Base-by-base conservation (phyloP, 2,329 filamentous ascomycete species). In the Trichoderma semiorbis region DNA sequence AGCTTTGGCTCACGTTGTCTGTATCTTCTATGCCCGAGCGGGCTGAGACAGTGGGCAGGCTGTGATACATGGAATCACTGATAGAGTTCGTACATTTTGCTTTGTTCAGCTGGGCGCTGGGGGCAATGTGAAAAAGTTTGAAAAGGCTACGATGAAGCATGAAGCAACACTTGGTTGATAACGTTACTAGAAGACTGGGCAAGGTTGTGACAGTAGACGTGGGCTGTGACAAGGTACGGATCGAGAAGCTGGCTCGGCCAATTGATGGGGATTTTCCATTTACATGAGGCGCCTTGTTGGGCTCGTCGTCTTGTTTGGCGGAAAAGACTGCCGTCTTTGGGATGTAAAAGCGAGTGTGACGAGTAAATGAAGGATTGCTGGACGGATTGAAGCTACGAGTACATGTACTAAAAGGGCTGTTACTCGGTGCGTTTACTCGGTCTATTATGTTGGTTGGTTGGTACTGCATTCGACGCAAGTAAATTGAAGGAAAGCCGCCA, bases 161-260 rank as follows among this genome's bases (percentile, higher is more conserved):
- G 34, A 43, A 5, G 36, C 26, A 30, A 16, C 7, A 21, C 8
- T 62, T 34, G 30, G 8, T 7, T 11, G 28, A 26, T 16, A 14
- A 26, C 16, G 24, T 18, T 10, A 32, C 18, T 2, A 34, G 30
- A 21, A 28, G 64, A 43, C 24, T 14, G 36, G 50, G 28, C 66
- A 50, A 50, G 66, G 66, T 61, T 50, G n/a, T 11, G 18, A 26
- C 14, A 14, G 2, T 34, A 28, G 57, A 34, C 18, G 18, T n/a
- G 36, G 65, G 55, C 55, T 50, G 55, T n/a, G 65, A 69, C 65
- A 60, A 50, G 65, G 24, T 60, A 60, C 55, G 10, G 39, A 69
- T 69, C 36, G 55, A 55, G 66, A 61, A 69, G 66, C 30, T 61
- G 43, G 47, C n/a, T 34, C 63, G 63, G 63, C 30, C 63, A 55